Evolutionary conservation across 169 alveolate species (phyloP), one percentile per base, ranked within the genome.

Genomic region (Eimeria acervulina): DNA sequence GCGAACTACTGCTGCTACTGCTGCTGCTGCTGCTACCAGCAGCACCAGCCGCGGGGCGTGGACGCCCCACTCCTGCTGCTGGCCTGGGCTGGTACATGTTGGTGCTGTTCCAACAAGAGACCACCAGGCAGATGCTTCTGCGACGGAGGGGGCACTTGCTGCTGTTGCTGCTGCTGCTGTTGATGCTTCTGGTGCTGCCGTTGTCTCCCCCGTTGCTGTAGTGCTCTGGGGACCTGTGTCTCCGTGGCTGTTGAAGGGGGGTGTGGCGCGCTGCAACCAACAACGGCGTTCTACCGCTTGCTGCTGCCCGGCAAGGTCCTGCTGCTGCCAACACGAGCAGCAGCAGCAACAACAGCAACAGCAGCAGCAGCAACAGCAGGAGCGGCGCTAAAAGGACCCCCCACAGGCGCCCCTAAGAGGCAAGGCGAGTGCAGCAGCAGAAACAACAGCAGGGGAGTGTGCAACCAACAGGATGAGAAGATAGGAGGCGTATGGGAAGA

Each of bases 81-180:
- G 93, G 93, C 93, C 93, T 85, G n/a, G 93, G 93, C 38, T 85
- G 93, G 78, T 85, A 85, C 93, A 85, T 85, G 61, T 31, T 81
- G 51, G 72, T 81, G 90, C 70, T 81, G 68, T 80, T 55, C 10
- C 85, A 21, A 42, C 8, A 15, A 6, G 61, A 10, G 55, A 40
- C 51, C 55, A 40, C 59, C 61, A 68, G 51, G 51, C 59, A 12
- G 85, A 26, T 74, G 85, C 85, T 17, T 38, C 59, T 74, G 85
- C 55, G 8, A 33, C 61, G 31, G 61, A 12, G 19, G 85, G 21
- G 51, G 55, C 85, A 31, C 26, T 21, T 74, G 36, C 74, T 26
- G n/a, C 84, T 31, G 84, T 52, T 36, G 84, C 55, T 72, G 74
- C 84, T 72, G 51, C 84, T 38, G 52, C 84, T 7, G 40, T 31